Evolutionary conservation across 768 basidiomycete species (phyloP).

Genomic region (Trametes coccinea): DNA sequence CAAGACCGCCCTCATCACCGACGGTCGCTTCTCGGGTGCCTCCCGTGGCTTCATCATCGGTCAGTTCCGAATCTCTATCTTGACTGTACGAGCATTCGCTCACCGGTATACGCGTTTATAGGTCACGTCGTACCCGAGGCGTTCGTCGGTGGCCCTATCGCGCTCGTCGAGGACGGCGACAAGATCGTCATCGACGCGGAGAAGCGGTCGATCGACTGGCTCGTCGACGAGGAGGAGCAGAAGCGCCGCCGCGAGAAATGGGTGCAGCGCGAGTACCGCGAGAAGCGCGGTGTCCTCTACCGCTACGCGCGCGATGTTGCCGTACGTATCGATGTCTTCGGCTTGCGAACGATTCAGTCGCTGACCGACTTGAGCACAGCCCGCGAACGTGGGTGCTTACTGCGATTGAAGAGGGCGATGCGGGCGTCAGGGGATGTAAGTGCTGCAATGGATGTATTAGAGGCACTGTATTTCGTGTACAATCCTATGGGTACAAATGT

Average conservation of each 20-base stretch:
- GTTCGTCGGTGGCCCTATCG: slow-evolving; percentile 82
- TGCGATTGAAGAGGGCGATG: slow-evolving; percentile 54
- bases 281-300: slow-evolving; percentile 71
- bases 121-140: slow-evolving; percentile 70
- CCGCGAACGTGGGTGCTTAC: slow-evolving; percentile 81
- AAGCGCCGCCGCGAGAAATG: slow-evolving; percentile 60
- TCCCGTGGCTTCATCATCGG: slow-evolving; percentile 66
- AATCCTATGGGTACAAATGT: background rate
- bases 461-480: slow-evolving; percentile 14
- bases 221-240: slow-evolving; percentile 68
- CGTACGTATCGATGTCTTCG: slow-evolving; percentile 47
- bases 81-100: background rate
- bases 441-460: background rate
- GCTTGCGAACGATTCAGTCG: background rate
- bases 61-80: slow-evolving; percentile 19
- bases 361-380: slow-evolving; percentile 42
- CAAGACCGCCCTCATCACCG: slow-evolving; percentile 81
- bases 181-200: slow-evolving; percentile 71
- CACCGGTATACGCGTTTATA: slow-evolving; percentile 18
- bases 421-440: background rate
- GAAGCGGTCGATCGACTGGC: slow-evolving; percentile 67
- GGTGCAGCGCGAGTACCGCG: slow-evolving; percentile 64
- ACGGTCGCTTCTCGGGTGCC: slow-evolving; percentile 88
- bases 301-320: slow-evolving; percentile 86
- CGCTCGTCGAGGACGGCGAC: slow-evolving; percentile 83